Evolutionary conservation across 768 basidiomycete species (phyloP), one percentile per base, ranked within the genome.

Genomic region (Russula dissimulans): DNA sequence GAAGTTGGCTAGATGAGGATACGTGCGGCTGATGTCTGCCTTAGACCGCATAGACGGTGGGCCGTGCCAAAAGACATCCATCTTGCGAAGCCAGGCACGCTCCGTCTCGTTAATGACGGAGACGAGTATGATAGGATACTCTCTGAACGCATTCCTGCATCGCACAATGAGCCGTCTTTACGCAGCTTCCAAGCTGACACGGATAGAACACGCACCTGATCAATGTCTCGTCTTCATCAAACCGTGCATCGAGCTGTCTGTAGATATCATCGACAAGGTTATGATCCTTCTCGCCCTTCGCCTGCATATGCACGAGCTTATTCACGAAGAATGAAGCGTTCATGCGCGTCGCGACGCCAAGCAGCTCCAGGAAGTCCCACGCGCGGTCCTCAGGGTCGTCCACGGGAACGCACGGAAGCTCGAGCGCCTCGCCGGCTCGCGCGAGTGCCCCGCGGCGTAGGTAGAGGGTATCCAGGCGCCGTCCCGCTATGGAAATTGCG

Each of bases 231-330:
- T 62, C 65, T 12, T 69, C 68, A 3, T 64, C 41, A n/a, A 69
- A 69, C n/a, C 68, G 57, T 18, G 66, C 61, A 43, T 69, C 61
- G 1, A 69, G 58, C 15, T 68, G 67, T 39, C 43, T 61, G 50
- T 69, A 69, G 12, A 62, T 42, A 12, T 61, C 58, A 1, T 59
- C 39, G 15, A 63, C 63, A 4, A 38, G 15, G 22, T 39, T 50
- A 11, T 22, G n/a, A 22, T 65, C 56, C 15, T 51, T 54, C 32
- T 56, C 38, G 7, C 57, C 58, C 29, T 8, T 41, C 22, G 53
- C 57, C 10, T 61, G 52, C 38, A 69, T 51, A 26, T 60, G 61
- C 9, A 64, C 5, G 12, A 69, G 68, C 36, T 46, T 49, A 18
- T 62, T 67, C 18, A 69, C 26, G 42, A 42, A 69, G 59, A 65